phyloP scores from a whole-genome alignment of 2,329 filamentous ascomycete species.

The Lasiodiplodia citricola region DNA sequence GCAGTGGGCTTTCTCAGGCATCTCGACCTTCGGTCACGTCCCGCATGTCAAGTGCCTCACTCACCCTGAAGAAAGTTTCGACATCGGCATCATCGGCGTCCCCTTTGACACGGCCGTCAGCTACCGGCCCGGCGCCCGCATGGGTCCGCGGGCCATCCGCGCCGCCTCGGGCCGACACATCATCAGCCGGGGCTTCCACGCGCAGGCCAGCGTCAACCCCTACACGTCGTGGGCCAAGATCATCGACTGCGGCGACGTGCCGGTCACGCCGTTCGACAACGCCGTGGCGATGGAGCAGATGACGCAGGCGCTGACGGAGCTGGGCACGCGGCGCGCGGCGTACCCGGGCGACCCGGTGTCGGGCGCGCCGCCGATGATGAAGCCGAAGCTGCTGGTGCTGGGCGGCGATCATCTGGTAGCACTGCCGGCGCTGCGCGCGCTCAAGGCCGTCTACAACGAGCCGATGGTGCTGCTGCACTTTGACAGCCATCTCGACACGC shows the following conservation, averaged over 20 bases:
- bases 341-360: not conserved
- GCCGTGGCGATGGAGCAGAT: conserved; percentile 81
- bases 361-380: conserved; percentile 29
- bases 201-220: conserved; percentile 57
- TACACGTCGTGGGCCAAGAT: conserved; percentile 57
- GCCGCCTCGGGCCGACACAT: conserved; percentile 76
- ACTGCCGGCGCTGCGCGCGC: conserved; percentile 59
- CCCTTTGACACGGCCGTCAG: conserved; percentile 87
- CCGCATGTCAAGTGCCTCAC: conserved; percentile 78
- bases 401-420: conserved; percentile 66
- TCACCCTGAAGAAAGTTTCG: conserved; percentile 71
- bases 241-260: conserved; percentile 62
- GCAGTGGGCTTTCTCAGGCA: conserved; percentile 77
- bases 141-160: conserved; percentile 82
- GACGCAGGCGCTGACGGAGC: conserved; percentile 30
- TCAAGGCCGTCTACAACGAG: conserved; percentile 66
- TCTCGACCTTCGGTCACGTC: conserved; percentile 81
- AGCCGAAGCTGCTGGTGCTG: conserved; percentile 32
- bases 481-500: conserved; percentile 55
- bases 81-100: conserved; percentile 56
- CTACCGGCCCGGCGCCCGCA: conserved; percentile 81
- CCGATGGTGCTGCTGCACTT: conserved; percentile 70
- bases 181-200: conserved; percentile 81
- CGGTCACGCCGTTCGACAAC: conserved; percentile 68
- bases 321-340: conserved; percentile 31